Conservation (phyloP, 176 grass and related monocot genomes). For the Hordeum marinum region DNA sequence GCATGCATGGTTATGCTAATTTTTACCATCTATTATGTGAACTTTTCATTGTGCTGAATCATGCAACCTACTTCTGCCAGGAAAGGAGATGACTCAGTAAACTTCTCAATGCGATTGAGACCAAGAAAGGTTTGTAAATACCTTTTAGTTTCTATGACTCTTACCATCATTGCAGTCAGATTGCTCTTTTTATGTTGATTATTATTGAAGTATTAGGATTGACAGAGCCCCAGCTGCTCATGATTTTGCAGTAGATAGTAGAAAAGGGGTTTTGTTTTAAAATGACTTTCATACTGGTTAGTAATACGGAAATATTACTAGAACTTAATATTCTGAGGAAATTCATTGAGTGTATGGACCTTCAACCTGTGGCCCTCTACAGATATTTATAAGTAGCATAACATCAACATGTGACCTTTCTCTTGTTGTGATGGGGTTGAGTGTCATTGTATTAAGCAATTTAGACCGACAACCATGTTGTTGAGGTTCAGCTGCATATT, state of each 20-base stretch:
- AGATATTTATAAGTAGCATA: not conserved
- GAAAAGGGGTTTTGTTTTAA: constrained; percentile 6
- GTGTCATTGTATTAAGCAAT: not conserved
- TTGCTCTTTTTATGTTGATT: not conserved
- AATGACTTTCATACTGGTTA: not conserved
- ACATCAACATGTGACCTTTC: constrained; percentile 2
- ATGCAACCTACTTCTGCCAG: constrained; percentile 39
- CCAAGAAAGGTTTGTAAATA: constrained; percentile 58
- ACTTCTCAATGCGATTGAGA: constrained; percentile 48
- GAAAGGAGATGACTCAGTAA: constrained; percentile 42
- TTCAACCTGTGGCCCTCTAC: not conserved
- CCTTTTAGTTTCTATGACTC: constrained; percentile 21
- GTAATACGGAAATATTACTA: not conserved
- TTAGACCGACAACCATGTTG: not conserved
- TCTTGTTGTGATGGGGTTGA: not conserved
- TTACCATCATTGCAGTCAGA: not conserved
- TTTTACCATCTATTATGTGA: not conserved
- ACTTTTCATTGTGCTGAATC: constrained; percentile 15
- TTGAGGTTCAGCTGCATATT: not conserved
- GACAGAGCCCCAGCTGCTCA: not conserved
- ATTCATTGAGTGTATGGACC: not conserved
- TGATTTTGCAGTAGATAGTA: constrained; percentile 4
- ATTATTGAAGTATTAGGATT: constrained; percentile 2
- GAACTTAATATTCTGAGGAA: not conserved
- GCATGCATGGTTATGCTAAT: not conserved